Conservation (phyloP, 805 yeast genomes). For the Lachancea lanzarotensis region DNA sequence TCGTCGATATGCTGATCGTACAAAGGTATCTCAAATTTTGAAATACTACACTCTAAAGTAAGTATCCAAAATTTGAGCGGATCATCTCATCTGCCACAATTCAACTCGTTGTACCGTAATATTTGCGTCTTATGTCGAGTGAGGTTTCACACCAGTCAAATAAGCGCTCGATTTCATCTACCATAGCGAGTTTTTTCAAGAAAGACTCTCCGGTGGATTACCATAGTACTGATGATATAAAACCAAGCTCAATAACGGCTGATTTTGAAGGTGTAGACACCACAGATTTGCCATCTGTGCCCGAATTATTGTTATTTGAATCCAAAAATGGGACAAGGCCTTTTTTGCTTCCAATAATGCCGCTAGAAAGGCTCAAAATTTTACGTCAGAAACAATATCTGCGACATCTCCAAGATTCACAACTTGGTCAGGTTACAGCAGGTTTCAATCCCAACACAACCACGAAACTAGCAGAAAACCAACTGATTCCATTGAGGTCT, state of each 20-base stretch:
- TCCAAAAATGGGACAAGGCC: constrained; percentile 20
- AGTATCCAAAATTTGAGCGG: not conserved
- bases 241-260: constrained; percentile 2
- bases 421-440: not conserved
- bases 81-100: not conserved
- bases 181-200: constrained; percentile 20
- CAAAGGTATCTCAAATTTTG: not conserved
- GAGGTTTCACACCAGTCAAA: constrained; percentile 1
- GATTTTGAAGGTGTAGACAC: not conserved
- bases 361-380: constrained; percentile 26
- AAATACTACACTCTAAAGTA: not conserved
- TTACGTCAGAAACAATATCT: constrained; percentile 24
- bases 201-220: constrained; percentile 6
- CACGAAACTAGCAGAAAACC: not conserved
- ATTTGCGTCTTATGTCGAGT: constrained; percentile 3
- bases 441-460: not conserved
- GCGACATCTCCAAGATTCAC: constrained; percentile 7
- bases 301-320: constrained; percentile 14
- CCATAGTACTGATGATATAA: not conserved
- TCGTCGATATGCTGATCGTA: not conserved
- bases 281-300: constrained; percentile 2
- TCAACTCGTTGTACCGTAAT: not conserved
- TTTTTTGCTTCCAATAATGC: constrained; percentile 28
- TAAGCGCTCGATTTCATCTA: constrained; percentile 28
- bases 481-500: not conserved